phyloP scores from a whole-genome alignment of 352 stramenopile species.

The Globisporangium parvum region DNA sequence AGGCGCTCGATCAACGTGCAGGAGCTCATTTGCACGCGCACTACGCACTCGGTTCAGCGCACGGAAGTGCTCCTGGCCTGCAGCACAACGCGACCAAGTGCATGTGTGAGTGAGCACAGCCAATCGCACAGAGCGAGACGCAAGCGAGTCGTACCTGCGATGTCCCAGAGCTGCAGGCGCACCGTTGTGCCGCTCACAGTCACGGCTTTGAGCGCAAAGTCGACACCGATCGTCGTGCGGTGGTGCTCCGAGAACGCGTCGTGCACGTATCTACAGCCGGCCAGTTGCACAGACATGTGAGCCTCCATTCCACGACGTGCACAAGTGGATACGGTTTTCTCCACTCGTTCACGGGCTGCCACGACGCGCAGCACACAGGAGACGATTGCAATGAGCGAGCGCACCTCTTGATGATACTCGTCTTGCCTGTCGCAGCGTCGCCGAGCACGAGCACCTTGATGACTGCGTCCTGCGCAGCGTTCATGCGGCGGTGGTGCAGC shows the following conservation, averaged over 20 bases:
- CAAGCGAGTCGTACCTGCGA: conserved; percentile 39
- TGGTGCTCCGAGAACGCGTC: conserved; percentile 91
- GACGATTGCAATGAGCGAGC: conserved; percentile 8
- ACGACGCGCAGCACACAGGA: neutral
- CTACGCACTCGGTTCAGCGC: conserved; percentile 78
- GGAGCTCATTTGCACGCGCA: neutral
- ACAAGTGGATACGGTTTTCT: neutral
- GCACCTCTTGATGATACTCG: conserved; percentile 90
- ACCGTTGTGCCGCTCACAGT: conserved; percentile 84
- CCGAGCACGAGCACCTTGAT: conserved; percentile 91
- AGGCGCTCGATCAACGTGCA: neutral
- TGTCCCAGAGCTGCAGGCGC: conserved; percentile 92
- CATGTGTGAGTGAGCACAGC: neutral
- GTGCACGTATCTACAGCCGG: conserved; percentile 67
- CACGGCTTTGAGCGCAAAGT: conserved; percentile 91
- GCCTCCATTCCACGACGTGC: too few species aligned
- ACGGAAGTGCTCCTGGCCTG: conserved; percentile 91
- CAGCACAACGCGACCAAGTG: neutral
- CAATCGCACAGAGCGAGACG: neutral
- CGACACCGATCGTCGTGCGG: conserved; percentile 89
- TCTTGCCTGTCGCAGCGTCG: conserved; percentile 89
- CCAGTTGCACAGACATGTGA: too few species aligned
- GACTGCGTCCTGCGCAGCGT: conserved; percentile 80
- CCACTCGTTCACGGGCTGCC: too few species aligned
- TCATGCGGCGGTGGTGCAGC: conserved; percentile 69